Conservation (phyloP, 2,329 filamentous ascomycete species). For the Trichophyton schoenleinii region DNA sequence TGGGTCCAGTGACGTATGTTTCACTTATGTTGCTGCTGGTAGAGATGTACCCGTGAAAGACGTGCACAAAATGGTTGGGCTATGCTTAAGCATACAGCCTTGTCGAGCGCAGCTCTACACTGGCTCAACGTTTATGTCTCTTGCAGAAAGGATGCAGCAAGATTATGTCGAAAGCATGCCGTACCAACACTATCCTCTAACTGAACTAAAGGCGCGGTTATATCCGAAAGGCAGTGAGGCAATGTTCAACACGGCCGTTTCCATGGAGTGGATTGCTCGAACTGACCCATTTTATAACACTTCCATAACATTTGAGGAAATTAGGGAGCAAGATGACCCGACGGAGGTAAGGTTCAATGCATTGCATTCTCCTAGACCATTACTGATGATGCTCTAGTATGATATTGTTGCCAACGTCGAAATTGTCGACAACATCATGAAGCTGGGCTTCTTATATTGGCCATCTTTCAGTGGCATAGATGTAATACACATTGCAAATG, state of each 20-base stretch:
- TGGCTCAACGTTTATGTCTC: slow-evolving; percentile 23
- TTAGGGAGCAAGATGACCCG: slow-evolving; percentile 9
- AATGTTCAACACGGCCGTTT: slow-evolving; percentile 10
- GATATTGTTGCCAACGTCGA: slow-evolving; percentile 9
- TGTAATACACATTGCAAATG: slow-evolving; percentile 5
- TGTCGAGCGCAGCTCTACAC: slow-evolving; percentile 2
- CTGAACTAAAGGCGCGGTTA: slow-evolving; percentile 7
- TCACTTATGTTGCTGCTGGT: slow-evolving; percentile 12
- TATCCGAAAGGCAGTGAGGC: slow-evolving; percentile 8
- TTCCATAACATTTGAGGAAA: slow-evolving; percentile 5
- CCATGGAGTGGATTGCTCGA: slow-evolving; percentile 8
- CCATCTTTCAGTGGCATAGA: slow-evolving; percentile 7
- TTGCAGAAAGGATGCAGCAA: slow-evolving; percentile 34
- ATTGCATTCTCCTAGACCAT: neutral
- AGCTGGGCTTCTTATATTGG: slow-evolving; percentile 8
- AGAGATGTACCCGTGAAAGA: slow-evolving; percentile 8
- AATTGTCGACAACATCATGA: slow-evolving; percentile 5
- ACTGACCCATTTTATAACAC: slow-evolving; percentile 5
- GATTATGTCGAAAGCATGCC: slow-evolving; percentile 38
- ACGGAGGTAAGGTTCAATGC: slow-evolving; percentile 5
- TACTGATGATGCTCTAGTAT: slow-evolving; percentile 2
- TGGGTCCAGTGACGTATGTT: slow-evolving; percentile 17
- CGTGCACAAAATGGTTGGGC: slow-evolving; percentile 7
- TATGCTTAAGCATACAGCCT: slow-evolving; percentile 8
- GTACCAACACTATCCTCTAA: slow-evolving; percentile 8